These are phyloP conservation scores for Aspergillus terreus DNA, from an alignment of 2,329 filamentous ascomycete genomes.

Conservation along the genomic window DNA sequence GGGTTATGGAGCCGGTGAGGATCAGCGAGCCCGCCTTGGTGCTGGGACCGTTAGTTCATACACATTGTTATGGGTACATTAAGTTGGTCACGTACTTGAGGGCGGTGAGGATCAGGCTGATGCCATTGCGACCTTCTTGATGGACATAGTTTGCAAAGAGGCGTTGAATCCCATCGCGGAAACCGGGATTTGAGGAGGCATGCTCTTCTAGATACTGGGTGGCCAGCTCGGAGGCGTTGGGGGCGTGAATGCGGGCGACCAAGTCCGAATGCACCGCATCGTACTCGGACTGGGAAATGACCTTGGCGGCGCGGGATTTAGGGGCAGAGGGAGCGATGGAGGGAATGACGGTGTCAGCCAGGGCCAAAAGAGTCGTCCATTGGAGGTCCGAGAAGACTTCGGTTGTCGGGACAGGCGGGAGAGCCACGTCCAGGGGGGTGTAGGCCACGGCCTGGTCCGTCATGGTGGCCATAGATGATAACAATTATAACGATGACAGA, in stretches of 20 bases:
- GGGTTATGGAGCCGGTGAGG: constrained; percentile 54
- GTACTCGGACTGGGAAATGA: constrained; percentile 40
- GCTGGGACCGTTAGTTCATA: constrained; percentile 26
- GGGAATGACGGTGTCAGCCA: constrained; percentile 57
- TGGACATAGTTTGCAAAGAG: constrained; percentile 49
- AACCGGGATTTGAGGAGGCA: constrained; percentile 46
- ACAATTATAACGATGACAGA: constrained; percentile 3
- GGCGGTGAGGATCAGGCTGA: constrained; percentile 51
- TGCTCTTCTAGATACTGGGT: constrained; percentile 47
- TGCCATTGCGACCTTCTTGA: constrained; percentile 44
- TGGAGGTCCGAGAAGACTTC: constrained; percentile 52
- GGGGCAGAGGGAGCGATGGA: constrained; percentile 42
- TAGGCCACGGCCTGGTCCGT: constrained; percentile 18
- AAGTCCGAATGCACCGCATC: constrained; percentile 33
- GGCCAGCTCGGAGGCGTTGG: constrained; percentile 34
- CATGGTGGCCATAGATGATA: constrained; percentile 13
- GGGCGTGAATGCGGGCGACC: constrained; percentile 23
- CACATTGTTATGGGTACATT: neutral
- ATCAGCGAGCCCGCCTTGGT: constrained; percentile 54
- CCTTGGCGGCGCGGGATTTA: constrained; percentile 33
- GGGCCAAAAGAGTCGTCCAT: constrained; percentile 57
- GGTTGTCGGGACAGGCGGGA: constrained; percentile 46
- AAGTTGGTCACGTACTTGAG: constrained; percentile 44
- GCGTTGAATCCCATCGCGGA: constrained; percentile 48
- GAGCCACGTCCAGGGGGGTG: constrained; percentile 39